Percentiles rank a stretch among this genome's conserved stretches.
phyloP scores from a whole-genome alignment of 306 rosid species.

The Spatholobus suberectus region DNA sequence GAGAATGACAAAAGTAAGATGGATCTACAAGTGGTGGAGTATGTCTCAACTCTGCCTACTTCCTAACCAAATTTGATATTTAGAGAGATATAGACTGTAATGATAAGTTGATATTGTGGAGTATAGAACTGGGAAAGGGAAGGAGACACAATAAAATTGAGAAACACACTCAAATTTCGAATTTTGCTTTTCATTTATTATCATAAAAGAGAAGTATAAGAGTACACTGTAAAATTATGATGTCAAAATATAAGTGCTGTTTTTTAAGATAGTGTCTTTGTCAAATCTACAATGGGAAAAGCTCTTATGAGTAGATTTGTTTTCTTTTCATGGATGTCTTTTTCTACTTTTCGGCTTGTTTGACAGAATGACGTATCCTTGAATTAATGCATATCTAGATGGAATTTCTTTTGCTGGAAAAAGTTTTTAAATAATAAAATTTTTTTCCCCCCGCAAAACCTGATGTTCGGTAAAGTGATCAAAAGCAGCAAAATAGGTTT shows the following conservation, averaged over 20 bases:
- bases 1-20: slow-evolving; percentile 41
- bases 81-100: not conserved
- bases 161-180: not conserved
- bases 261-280: not conserved
- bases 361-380: not conserved
- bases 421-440: not conserved
- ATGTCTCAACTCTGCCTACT: slow-evolving; percentile 39
- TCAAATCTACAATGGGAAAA: not conserved
- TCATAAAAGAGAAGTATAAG: not conserved
- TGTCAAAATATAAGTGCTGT: not conserved
- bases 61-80: slow-evolving; percentile 1
- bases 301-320: not conserved
- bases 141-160: not conserved
- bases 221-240: not conserved
- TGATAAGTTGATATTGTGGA: not conserved
- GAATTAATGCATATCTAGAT: not conserved
- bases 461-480: not conserved
- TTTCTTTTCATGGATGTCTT: not conserved
- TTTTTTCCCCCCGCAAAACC: too few species aligned
- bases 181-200: not conserved
- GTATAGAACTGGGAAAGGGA: not conserved
- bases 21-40: slow-evolving; percentile 41
- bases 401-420: not conserved
- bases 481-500: not conserved
- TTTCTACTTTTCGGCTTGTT: not conserved